Conservation (phyloP, 805 yeast genomes). For the Pichia phayaonensis region DNA sequence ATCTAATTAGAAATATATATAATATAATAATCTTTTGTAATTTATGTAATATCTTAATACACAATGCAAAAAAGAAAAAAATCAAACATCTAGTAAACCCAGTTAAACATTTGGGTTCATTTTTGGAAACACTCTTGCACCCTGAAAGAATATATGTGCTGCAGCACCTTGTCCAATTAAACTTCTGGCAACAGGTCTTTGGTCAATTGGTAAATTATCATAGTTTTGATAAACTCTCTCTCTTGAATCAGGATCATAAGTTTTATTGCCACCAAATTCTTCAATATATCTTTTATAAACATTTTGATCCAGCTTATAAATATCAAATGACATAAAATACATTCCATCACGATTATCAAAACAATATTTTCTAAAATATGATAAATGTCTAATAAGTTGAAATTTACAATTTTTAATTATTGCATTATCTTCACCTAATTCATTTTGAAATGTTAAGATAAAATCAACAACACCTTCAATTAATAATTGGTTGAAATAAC, state of each 20-base stretch:
- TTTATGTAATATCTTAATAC: not conserved
- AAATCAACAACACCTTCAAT: conserved; percentile 66
- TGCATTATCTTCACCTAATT: conserved; percentile 30
- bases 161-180: conserved; percentile 62
- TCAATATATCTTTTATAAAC: conserved; percentile 42
- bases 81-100: no score
- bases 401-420: conserved; percentile 27
- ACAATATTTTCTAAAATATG: conserved; percentile 48
- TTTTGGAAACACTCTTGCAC: conserved; percentile 46
- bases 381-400: conserved; percentile 47
- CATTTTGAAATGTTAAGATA: conserved; percentile 33
- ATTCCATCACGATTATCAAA: conserved; percentile 52
- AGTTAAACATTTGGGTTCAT: conserved; percentile 18
- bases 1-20: conserved; percentile 11
- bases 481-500: conserved; percentile 56
- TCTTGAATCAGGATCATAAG: conserved; percentile 40
- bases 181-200: conserved; percentile 30
- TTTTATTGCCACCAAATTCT: conserved; percentile 49
- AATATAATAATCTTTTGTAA: not conserved
- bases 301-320: conserved; percentile 44
- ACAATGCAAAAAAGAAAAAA: not conserved
- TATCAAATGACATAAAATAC: conserved; percentile 54
- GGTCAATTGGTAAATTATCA: conserved; percentile 23
- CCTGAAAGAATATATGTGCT: conserved; percentile 62
- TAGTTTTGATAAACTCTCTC: conserved; percentile 40